phyloP scores from a whole-genome alignment of 495 filamentous ascomycete genomes.

The Xylaria castorea region DNA sequence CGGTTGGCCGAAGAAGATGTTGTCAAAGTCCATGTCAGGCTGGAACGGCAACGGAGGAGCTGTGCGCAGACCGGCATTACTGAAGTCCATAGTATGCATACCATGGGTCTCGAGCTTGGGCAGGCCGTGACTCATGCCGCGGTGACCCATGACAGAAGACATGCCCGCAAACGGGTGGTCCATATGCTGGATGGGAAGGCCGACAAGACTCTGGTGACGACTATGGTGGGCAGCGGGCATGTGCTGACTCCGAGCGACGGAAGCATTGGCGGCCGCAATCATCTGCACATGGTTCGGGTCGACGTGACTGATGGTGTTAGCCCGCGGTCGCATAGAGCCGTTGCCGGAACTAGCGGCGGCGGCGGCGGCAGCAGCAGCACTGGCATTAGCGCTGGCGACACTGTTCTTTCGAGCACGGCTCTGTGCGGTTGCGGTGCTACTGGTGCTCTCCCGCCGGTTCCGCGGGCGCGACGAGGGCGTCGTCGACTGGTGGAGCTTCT shows the following conservation, averaged over 20 bases:
- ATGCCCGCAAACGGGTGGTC: conserved; percentile 69
- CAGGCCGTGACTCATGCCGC: conserved; percentile 69
- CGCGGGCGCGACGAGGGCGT: conserved; percentile 87
- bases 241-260: conserved; percentile 60
- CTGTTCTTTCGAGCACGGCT: conserved; percentile 92
- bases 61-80: conserved; percentile 70
- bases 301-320: conserved; percentile 96
- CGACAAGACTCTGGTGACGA: conserved; percentile 71
- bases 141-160: conserved; percentile 68
- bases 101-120: conserved; percentile 84
- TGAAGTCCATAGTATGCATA: conserved; percentile 60
- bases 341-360: conserved; percentile 49
- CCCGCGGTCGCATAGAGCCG: conserved; percentile 80
- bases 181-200: conserved; percentile 67
- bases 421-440: conserved; percentile 66
- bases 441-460: conserved; percentile 85
- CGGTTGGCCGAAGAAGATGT: conserved; percentile 68
- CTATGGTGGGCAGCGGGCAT: conserved; percentile 63
- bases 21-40: conserved; percentile 76
- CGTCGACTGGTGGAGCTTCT: conserved; percentile 98
- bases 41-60: conserved; percentile 78
- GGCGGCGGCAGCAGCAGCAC: conserved; percentile 19
- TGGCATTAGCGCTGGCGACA: conserved; percentile 65
- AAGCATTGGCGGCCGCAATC: conserved; percentile 64
- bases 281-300: conserved; percentile 77